These are phyloP conservation scores for Thelonectria discophora DNA, from an alignment of 2,329 filamentous ascomycete genomes.

Conservation along the genomic window DNA sequence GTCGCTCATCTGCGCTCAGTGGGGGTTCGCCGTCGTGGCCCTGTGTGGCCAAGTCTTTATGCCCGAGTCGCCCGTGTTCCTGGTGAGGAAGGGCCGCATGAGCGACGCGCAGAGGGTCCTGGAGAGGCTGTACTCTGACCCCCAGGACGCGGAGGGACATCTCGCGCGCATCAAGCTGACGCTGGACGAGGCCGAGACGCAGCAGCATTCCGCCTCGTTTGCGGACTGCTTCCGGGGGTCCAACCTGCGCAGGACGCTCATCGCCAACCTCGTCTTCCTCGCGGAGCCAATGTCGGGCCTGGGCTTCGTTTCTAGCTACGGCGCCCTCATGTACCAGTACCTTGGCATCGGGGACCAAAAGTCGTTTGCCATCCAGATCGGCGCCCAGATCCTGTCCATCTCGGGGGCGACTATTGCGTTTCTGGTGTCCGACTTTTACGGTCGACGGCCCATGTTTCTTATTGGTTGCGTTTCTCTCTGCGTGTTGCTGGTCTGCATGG, in stretches of 20 bases:
- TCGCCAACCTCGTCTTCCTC: conserved; percentile 53
- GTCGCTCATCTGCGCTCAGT: conserved; percentile 52
- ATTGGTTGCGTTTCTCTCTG: conserved; percentile 36
- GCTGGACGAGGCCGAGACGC: conserved; percentile 51
- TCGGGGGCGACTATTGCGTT: conserved; percentile 42
- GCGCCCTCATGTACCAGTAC: conserved; percentile 46
- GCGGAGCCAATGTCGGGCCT: conserved; percentile 57
- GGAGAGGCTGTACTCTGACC: conserved; percentile 55
- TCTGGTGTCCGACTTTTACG: conserved; percentile 40
- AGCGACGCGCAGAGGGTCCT: conserved; percentile 56
- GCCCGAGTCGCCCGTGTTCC: conserved; percentile 61
- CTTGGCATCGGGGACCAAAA: conserved; percentile 40
- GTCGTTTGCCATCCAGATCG: conserved; percentile 43
- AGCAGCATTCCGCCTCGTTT: conserved; percentile 47
- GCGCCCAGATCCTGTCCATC: conserved; percentile 43
- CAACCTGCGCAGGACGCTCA: conserved; percentile 53
- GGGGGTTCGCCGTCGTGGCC: conserved; percentile 50
- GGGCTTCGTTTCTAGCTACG: conserved; percentile 55
- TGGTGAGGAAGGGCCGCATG: conserved; percentile 53
- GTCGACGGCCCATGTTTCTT: conserved; percentile 44
- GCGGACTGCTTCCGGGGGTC: conserved; percentile 54
- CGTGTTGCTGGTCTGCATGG: conserved; percentile 42
- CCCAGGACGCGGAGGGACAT: conserved; percentile 49
- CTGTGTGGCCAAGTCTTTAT: conserved; percentile 49
- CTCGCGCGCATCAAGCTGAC: conserved; percentile 58